phyloP scores from a whole-genome alignment of 139 green algal genomes.

The Chlamydomonas eustigma region DNA sequence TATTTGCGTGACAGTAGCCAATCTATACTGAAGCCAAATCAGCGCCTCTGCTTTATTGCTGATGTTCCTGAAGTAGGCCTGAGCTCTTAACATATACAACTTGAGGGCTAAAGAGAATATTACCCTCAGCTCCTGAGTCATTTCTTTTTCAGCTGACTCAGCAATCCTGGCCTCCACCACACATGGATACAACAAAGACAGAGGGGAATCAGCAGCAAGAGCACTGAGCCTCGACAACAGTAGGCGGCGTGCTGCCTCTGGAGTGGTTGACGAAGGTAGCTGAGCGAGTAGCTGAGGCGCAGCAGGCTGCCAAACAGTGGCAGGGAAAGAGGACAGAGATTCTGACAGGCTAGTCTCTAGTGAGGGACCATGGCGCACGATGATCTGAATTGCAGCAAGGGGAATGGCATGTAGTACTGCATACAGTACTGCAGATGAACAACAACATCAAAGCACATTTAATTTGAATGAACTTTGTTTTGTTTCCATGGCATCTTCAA shows the following conservation, averaged over 20 bases:
- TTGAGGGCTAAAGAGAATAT: too few relatives aligned
- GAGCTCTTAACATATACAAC: too few relatives aligned
- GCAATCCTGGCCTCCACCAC: conserved; percentile 24
- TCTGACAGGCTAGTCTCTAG: conserved; percentile 25
- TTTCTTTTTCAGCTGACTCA: conserved; percentile 10
- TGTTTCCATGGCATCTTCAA: too few relatives aligned
- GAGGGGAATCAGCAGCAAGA: conserved; percentile 37
- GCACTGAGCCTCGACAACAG: conserved; percentile 29
- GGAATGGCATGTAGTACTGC: too few relatives aligned
- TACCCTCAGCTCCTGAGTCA: conserved; percentile 3
- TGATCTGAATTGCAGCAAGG: conserved; percentile 11
- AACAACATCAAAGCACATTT: too few relatives aligned
- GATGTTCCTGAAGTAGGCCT: too few relatives aligned
- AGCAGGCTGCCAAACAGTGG: conserved; percentile 41
- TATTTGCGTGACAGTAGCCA: too few relatives aligned
- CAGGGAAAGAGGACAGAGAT: conserved; percentile 30
- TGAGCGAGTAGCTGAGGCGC: conserved; percentile 57
- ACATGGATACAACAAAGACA: conserved; percentile 54
- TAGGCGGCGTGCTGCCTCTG: background rate
- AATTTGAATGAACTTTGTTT: too few relatives aligned
- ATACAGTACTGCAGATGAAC: too few relatives aligned
- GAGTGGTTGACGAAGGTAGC: conserved; percentile 22
- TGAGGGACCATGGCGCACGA: conserved; percentile 18
- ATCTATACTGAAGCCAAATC: too few relatives aligned
- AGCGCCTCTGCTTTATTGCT: too few relatives aligned